Base-by-base conservation (phyloP, 2,329 filamentous ascomycete genomes). In the Fusarium sp. region DNA sequence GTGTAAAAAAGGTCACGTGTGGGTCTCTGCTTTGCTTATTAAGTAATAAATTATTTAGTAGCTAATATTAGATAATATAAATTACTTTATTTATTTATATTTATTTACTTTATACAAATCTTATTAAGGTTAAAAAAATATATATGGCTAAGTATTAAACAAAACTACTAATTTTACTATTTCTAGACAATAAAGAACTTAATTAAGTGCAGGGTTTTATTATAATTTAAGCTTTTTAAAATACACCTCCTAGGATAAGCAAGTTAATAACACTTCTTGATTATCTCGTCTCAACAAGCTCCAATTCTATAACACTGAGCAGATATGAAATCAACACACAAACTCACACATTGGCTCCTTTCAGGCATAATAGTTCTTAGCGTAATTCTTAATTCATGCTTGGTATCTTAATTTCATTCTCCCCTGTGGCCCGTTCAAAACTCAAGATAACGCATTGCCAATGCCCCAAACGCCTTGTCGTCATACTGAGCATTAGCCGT, bases 391-490 rank as follows among this genome's bases (percentile, higher is more conserved):
- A 35, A 56, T 54, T 43, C 43, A 54, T 48, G 37, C 28, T 61
- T 73, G 61, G 52, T 64, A 71, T 71, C 55, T 42, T 58, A 44
- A 49, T 37, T 35, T 47, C 37, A 67, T 57, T 41, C 38, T 54
- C 35, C 56, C 33, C 47, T 33, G 33, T 37, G 43, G 20, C 46
- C 46, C 31, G 46, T 49, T 37, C 58, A 62, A 57, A 56, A 50
- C 54, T 52, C 43, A 48, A 66, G 53, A 64, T 38, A 43, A 46
- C 33, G 35, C 44, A 49, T 50, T 13, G 57, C 44, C 48, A 33
- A 57, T 64, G 26, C 38, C 56, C 66, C 52, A 39, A 70, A 74
- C 70, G 59, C 63, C 68, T 29, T 35, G 44, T 52, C 61, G 57
- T 62, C 24, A 57, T 50, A 63, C 38, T 47, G 57, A 67, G 21